A percentile compares a stretch with the other conserved stretches of the same genome.
These are phyloP conservation scores for Curvularia eragrostidis DNA, from an alignment of 2,329 filamentous ascomycete species.

Conservation along the genomic window DNA sequence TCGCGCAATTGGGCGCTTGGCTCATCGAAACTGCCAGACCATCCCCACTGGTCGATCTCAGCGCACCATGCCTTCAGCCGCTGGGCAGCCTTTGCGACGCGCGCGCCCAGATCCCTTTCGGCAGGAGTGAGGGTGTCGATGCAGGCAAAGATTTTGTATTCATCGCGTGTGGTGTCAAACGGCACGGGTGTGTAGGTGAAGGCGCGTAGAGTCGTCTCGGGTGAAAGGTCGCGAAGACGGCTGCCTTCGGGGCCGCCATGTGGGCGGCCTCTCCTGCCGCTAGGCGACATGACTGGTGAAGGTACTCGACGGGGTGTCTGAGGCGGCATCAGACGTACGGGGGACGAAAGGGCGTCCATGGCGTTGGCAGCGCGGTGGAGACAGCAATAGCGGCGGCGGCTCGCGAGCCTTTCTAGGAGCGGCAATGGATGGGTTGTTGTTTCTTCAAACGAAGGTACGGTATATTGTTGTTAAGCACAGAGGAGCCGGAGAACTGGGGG, in stretches of 20 bases:
- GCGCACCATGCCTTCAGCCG: conserved; percentile 75
- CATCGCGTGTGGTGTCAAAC: conserved; percentile 51
- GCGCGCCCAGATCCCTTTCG: conserved; percentile 74
- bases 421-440: conserved; percentile 26
- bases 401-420: conserved; percentile 22
- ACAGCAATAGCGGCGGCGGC: background rate
- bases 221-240: conserved; percentile 48
- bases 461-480: conserved; percentile 7
- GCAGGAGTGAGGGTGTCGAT: conserved; percentile 67
- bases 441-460: conserved; percentile 14
- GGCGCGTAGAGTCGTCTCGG: conserved; percentile 52
- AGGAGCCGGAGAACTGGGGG: background rate
- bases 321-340: conserved; percentile 41
- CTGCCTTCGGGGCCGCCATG: conserved; percentile 40
- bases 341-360: conserved; percentile 41
- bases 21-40: conserved; percentile 59
- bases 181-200: conserved; percentile 54
- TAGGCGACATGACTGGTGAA: conserved; percentile 47
- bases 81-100: conserved; percentile 72
- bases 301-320: conserved; percentile 40
- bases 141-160: conserved; percentile 57
- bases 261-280: conserved; percentile 34
- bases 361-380: conserved; percentile 5
- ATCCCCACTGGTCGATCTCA: conserved; percentile 71
- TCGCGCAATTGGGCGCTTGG: conserved; percentile 43